Conservation (phyloP, 177 flowering plant species). For the Tripterygium wilfordii region DNA sequence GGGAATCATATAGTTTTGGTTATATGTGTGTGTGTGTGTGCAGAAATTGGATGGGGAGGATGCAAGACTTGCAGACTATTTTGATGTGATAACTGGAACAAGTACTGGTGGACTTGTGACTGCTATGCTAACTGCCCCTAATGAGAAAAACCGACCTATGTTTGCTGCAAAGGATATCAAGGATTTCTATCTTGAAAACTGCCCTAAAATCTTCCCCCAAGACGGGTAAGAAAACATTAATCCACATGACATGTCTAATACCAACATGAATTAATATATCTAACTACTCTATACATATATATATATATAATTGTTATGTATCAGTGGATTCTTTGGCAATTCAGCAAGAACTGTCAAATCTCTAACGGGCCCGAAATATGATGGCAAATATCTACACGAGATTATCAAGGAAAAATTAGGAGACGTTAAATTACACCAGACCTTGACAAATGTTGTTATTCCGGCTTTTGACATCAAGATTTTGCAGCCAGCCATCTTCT, state of each 20-base stretch:
- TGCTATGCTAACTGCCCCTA: conserved; percentile 58
- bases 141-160: conserved; percentile 47
- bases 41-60: conserved; percentile 54
- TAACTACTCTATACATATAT: not conserved
- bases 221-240: conserved; percentile 14
- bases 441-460: conserved; percentile 32
- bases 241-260: too few species aligned
- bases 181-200: conserved; percentile 40
- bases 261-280: not conserved
- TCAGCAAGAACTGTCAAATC: conserved; percentile 10
- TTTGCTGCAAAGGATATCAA: conserved; percentile 56
- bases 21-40: too few species aligned
- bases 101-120: conserved; percentile 72
- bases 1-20: too few species aligned
- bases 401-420: conserved; percentile 34
- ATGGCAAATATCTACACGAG: conserved; percentile 51
- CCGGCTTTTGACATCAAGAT: conserved; percentile 14
- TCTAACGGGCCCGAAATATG: conserved; percentile 48
- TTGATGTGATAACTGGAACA: conserved; percentile 65
- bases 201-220: conserved; percentile 59
- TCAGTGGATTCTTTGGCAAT: not conserved
- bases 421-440: conserved; percentile 25
- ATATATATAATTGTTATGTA: too few species aligned
- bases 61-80: conserved; percentile 62
- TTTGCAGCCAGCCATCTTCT: conserved; percentile 10